These are phyloP conservation scores for Melocanna baccifera DNA, from an alignment of 176 grass and related monocot genomes.

Conservation along the genomic window DNA sequence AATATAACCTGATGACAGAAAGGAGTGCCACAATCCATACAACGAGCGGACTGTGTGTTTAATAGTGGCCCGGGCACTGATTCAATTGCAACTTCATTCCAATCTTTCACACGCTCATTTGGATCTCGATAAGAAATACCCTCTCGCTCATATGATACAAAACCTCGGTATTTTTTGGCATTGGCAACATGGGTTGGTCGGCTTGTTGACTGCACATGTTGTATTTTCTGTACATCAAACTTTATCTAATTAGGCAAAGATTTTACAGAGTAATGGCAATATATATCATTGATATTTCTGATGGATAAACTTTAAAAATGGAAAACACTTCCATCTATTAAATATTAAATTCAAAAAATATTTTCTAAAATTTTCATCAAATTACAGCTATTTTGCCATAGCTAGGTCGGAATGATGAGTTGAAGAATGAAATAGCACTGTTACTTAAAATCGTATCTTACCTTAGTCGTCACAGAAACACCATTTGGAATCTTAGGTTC, in stretches of 20 bases:
- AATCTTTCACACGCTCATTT: slow-evolving; percentile 67
- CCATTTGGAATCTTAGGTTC: slow-evolving; percentile 52
- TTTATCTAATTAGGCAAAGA: slow-evolving; percentile 16
- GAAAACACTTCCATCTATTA: neutral
- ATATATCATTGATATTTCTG: slow-evolving; percentile 15
- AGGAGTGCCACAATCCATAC: slow-evolving; percentile 99
- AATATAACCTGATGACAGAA: slow-evolving; percentile 92
- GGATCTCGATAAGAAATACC: slow-evolving; percentile 85
- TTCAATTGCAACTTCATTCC: slow-evolving; percentile 89
- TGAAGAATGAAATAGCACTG: slow-evolving; percentile 21
- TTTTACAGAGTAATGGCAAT: neutral
- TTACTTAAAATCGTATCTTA: slow-evolving; percentile 29
- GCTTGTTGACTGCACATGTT: slow-evolving; percentile 11
- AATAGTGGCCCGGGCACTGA: slow-evolving; percentile 77
- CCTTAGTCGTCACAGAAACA: slow-evolving; percentile 59
- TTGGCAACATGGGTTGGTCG: slow-evolving; percentile 65
- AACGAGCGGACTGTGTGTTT: slow-evolving; percentile 92
- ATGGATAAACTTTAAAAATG: neutral
- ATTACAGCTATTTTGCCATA: neutral
- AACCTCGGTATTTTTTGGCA: slow-evolving; percentile 79
- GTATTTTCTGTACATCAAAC: slow-evolving; percentile 52
- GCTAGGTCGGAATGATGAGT: neutral
- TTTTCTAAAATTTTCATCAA: neutral
- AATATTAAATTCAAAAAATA: neutral
- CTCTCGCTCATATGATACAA: slow-evolving; percentile 83